Base-by-base conservation (phyloP, 2,329 filamentous ascomycete genomes). In the Trichophyton benhamiae region DNA sequence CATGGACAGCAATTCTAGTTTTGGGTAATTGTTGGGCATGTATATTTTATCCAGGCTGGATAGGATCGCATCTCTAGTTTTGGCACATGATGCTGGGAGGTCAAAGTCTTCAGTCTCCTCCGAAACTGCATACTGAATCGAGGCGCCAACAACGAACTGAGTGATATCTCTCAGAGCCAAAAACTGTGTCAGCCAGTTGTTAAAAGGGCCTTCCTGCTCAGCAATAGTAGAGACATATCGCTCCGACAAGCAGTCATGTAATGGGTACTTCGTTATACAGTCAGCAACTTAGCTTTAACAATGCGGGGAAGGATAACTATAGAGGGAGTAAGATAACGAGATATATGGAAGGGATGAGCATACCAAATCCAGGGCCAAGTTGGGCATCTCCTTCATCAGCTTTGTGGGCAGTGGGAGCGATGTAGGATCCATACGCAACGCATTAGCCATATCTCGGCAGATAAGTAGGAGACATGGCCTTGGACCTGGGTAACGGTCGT, bases 101-200 rank as follows among this genome's bases (percentile, higher is more conserved):
- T 67, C 69, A 22, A 71, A 48, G 65, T 75, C 70, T n/a, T 68
- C 67, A 3, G 67, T 71, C 55, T 74, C 74, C 57, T 68, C 64
- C 58, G 74, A 73, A 11, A 72, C 70, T 2, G 67, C 64, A 61
- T 74, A 73, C 52, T 77, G 75, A 27, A 77, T 61, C 1, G 72
- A 75, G 11, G 75, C 74, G 11, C 71, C 74, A 7, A 76, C 69
- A 1, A 75, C 68, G 59, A 74, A 77, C 11, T 73, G 71, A 0
- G 72, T 70, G 7, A 76, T 67, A 66, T 77, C 75, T 62, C 74
- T 67, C 9, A 77, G 68, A 0, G 75, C 70, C 3, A 77, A 66
- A 57, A 75, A 74, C 58, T 76, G 73, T 3, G 70, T 61, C 9
- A 77, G 65, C 75, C 75, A 77, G 61, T 69, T 63, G n/a, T 63